Base-by-base conservation (phyloP, 306 rosid genomes). In the Lotus japonicus region DNA sequence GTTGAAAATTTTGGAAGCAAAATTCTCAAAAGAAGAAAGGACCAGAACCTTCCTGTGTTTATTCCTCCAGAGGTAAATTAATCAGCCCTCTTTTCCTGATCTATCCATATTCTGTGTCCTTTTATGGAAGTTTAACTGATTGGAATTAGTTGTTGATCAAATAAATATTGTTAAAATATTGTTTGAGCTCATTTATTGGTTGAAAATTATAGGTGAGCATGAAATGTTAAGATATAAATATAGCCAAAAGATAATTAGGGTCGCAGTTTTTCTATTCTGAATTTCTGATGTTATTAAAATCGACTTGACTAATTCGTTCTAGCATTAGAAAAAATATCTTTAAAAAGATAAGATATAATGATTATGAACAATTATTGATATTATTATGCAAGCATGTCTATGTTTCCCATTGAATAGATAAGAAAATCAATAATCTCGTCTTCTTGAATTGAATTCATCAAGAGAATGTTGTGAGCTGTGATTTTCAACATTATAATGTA, bases 31-130 rank as follows among this genome's bases (percentile, higher is more conserved):
- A 78, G 83, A 77, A 88, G 56, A 71, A 94, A 86, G 79, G 78
- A 75, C 49, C 83, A 80, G 71, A 77, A 69, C 44, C 96, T 94
- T 79, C 97, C 97, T 28, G 84, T 82, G 41, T 94, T 80, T 82
- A 88, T 76, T 63, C 95, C 98, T 70, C 97, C 97, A 19, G 78
- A 94, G 97, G 96, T 88, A 80, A 51, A 68, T 55, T 8, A 36
- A 57, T 74, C 68, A 9, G 39, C 46, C 59, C 49, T 8, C 61
- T 71, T 64, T 59, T 6, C 76, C 26, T 46, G 54, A 26, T 51
- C 26, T 49, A 50, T 48, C 10, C 43, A 58, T 76, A 33, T 57
- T 42, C n/a, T 18, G 7, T 41, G 58, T 78, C 44, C 50, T 59
- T 38, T 38, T 50, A 52, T 61, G 72, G 55, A 56, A 39, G 49